phyloP scores from a whole-genome alignment of 441 rosid species.

The Corymbia citriodora region DNA sequence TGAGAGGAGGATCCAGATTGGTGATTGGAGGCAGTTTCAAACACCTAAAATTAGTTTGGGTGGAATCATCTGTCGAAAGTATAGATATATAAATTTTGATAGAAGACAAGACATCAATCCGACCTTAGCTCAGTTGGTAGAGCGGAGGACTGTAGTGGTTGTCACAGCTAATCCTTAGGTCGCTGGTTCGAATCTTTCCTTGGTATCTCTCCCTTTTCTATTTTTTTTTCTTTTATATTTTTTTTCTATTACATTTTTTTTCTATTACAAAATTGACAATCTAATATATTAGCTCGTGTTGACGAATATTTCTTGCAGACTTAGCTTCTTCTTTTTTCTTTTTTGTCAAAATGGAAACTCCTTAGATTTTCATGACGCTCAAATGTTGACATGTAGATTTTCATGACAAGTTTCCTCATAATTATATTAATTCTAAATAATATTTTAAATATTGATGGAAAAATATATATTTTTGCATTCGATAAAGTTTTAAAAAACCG shows the following conservation, averaged over 20 bases:
- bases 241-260: background rate
- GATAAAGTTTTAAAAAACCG: background rate
- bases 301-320: background rate
- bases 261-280: background rate
- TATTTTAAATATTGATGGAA: background rate
- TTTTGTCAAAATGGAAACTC: background rate
- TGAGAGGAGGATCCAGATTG: background rate
- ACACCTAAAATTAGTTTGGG: background rate
- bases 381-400: background rate
- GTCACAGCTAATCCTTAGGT: background rate
- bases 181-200: background rate
- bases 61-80: fast-evolving
- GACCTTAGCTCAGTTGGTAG: conserved; percentile 23
- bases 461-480: background rate
- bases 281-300: background rate
- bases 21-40: background rate
- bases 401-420: no score
- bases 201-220: background rate
- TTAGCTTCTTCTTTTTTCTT: background rate
- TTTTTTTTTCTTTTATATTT: no score
- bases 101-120: background rate
- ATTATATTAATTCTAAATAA: background rate
- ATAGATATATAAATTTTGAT: fast-evolving
- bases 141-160: conserved; percentile 19
- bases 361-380: background rate